Evolutionary conservation across 164 flowering plant species (phyloP), one percentile per base, ranked within the genome.

Genomic region (Tetrastigma voinierianum): DNA sequence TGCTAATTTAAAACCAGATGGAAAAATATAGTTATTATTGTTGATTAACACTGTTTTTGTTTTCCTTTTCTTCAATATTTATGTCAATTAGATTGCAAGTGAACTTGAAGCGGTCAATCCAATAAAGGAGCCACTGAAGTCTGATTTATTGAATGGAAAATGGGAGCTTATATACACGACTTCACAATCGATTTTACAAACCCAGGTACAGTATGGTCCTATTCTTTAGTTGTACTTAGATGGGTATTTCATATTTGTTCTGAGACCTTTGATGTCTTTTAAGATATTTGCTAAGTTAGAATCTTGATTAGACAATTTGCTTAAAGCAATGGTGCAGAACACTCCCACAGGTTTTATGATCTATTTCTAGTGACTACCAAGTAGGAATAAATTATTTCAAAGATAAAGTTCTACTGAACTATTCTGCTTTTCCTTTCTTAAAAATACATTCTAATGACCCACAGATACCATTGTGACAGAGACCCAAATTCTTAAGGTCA

Each of bases 121-220:
- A 14, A 77, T 73, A 32, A 89, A 87, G 82, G 85, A 81, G 62
- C 93, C 98, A 4, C 87, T 94, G 21, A 88, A 94, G 68, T 90
- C 98, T 54, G 72, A 76, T 70, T 77, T 90, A 64, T 81, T 94
- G 45, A 76, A 91, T 80, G 97, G 97, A 45, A 91, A 91, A 68
- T 95, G 98, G 97, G 97, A 94, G 77, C 93, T 91, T 51, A 75
- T 91, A 23, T 94, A 94, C 80, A 94, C 98, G 0, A 91, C 96
- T 68, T 94, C 98, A 9, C 60, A 63, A 52, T 94, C n/a, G 13
- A 91, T 91, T 74, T 70, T 94, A 86, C 91, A 89, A 65, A 83
- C 70, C 1, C 64, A 86, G 93, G 98, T 90, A 55, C 19, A 48
- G 6, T 18, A 18, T 46, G 25, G 12, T n/a, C 32, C 21, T 54